Conservation (phyloP, 371 early-diverging fungal genomes). For the Mortierella sp. region DNA sequence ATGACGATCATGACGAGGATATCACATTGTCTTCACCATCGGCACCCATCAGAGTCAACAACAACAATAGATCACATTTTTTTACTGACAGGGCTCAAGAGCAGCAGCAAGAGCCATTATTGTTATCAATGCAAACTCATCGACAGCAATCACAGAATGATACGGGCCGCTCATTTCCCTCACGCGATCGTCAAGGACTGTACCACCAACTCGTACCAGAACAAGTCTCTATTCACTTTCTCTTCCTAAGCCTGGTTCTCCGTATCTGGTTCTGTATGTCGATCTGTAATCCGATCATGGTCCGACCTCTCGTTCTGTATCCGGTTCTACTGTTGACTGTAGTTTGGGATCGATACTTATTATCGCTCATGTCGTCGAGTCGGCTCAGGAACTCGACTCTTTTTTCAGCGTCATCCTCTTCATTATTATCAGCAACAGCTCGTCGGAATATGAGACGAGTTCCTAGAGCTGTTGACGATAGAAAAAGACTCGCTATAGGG, state of each 20-base stretch:
- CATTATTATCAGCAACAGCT: too few species aligned
- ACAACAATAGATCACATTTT: too few species aligned
- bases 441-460: too few species aligned
- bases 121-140: too few species aligned
- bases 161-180: background rate
- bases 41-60: too few species aligned
- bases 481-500: too few species aligned
- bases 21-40: too few species aligned
- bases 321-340: conserved; percentile 35
- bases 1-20: too few species aligned
- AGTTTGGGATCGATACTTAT: conserved; percentile 45
- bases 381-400: background rate
- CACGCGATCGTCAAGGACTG: background rate
- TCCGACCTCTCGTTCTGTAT: conserved; percentile 43
- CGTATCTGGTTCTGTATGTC: conserved; percentile 38
- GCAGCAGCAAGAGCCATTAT: too few species aligned
- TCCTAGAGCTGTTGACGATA: too few species aligned
- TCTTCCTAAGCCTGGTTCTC: conserved; percentile 21
- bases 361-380: conserved; percentile 23
- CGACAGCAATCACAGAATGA: background rate
- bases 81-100: too few species aligned
- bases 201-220: conserved; percentile 1
- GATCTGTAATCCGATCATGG: conserved; percentile 47
- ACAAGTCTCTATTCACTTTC: conserved; percentile 22
- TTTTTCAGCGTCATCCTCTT: background rate